Base-by-base conservation (phyloP, 306 rosid species). In the Quercus mongolica region DNA sequence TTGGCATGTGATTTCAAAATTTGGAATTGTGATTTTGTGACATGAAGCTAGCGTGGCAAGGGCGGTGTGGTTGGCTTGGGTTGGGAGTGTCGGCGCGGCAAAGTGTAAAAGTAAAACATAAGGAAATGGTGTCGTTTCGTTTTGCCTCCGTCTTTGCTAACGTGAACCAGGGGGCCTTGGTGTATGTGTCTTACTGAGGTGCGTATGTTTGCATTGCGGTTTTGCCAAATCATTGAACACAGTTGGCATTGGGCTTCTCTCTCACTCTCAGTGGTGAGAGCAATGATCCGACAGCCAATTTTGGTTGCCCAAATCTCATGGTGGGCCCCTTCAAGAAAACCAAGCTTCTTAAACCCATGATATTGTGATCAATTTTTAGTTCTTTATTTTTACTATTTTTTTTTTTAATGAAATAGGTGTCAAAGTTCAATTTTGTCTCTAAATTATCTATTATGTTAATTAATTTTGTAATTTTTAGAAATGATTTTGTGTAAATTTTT, bases 221-320 rank as follows among this genome's bases (percentile, higher is more conserved):
- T 41, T 38, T 46, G 71, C 21, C 51, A 12, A 56, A 75, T 83
- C 56, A 79, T 79, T 78, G 44, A 3, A 57, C 62, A 20, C 86
- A 62, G 83, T 64, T 79, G 83, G 76, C 83, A 75, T 64, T 52
- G 81, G 25, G 21, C 46, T 54, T 35, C 9, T 35, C 41, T n/a
- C 17, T 25, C 28, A 33, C 51, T 8, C 51, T 49, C 1, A 41
- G 33, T 33, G 17, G 79, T 71, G 71, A 70, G 31, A 28, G 54
- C 41, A 74, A 71, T 76, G 74, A 71, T 74, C 12, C 28, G 74
- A 79, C 83, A 69, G 78, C 78, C 14, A 10, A 75, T 18, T 3
- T 68, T 38, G 41, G 78, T 44, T 79, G 67, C 69, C 83, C 83
- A 71, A 79, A 69, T 62, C 74, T 63, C 52, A 6, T 61, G 55